Evolutionary conservation across 1,284 basidiomycete genomes (phyloP).

Genomic region (Entoloma clypeatum): DNA sequence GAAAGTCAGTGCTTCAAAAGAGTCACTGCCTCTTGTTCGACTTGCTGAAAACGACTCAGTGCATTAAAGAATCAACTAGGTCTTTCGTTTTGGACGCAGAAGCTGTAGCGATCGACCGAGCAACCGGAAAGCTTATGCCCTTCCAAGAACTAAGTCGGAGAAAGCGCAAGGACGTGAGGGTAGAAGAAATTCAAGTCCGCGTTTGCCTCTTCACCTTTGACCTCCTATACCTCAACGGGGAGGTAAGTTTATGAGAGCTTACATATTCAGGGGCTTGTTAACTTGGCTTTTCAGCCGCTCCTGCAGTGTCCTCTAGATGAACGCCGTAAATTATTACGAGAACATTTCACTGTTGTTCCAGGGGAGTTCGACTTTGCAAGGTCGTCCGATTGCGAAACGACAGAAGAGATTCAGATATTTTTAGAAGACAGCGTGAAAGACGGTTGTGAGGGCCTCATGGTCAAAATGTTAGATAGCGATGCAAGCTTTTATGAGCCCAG

Average conservation of each 20-base stretch:
- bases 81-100: conserved; percentile 96
- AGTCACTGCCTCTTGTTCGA: too few species aligned
- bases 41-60: too few species aligned
- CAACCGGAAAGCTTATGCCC: conserved; percentile 82
- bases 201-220: conserved; percentile 98
- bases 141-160: conserved; percentile 96
- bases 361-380: conserved; percentile 94
- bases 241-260: conserved; percentile 49
- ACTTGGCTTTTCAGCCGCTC: conserved; percentile 45
- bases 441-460: conserved; percentile 98
- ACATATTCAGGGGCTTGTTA: conserved; percentile 9
- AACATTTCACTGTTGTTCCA: conserved; percentile 80
- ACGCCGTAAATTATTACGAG: conserved; percentile 71
- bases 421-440: conserved; percentile 96
- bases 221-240: conserved; percentile 90
- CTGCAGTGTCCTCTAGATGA: conserved; percentile 66
- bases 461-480: conserved; percentile 94
- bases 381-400: conserved; percentile 84
- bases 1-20: conserved; percentile 63
- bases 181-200: conserved; percentile 93
- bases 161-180: conserved; percentile 96
- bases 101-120: conserved; percentile 92
- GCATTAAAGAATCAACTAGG: conserved; percentile 75
- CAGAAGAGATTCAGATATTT: conserved; percentile 94
- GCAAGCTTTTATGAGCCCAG: conserved; percentile 95